Evolutionary conservation across 2,329 filamentous ascomycete genomes (phyloP).

Genomic region (Stromatinia cepivora): DNA sequence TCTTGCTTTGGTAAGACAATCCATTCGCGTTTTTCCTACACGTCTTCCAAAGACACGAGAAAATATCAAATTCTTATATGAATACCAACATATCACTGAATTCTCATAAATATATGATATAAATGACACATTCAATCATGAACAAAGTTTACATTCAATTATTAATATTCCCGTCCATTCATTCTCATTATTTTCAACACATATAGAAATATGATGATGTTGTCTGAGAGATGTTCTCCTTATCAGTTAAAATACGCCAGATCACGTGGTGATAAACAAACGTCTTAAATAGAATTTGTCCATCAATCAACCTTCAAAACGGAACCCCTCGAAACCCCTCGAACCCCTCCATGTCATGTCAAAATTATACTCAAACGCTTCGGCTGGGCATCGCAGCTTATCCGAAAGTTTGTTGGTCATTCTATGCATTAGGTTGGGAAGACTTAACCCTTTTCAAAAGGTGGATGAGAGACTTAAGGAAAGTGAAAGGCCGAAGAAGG

Average conservation of each 20-base stretch:
- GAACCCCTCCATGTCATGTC: not conserved
- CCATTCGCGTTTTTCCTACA: constrained; percentile 6
- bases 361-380: not conserved
- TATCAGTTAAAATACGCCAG: not conserved
- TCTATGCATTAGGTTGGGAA: not conserved
- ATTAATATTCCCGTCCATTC: not conserved
- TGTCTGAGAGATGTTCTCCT: not conserved
- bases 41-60: constrained; percentile 16
- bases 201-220: not conserved
- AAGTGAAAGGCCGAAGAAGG: constrained; percentile 5
- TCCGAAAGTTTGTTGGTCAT: not conserved
- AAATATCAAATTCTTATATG: not conserved
- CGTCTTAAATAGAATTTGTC: not conserved
- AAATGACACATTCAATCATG: accelerated
- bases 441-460: not conserved
- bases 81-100: not conserved
- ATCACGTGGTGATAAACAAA: constrained; percentile 22
- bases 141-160: not conserved
- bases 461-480: not conserved
- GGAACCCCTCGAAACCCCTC: constrained; percentile 6
- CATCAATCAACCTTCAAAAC: not conserved
- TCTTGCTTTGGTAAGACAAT: not conserved
- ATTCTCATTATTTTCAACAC: not conserved
- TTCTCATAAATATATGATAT: not conserved
- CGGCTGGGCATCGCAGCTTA: not conserved